Percentiles rank a stretch among this genome's conserved stretches.
Evolutionary conservation across 2,329 filamentous ascomycete genomes (phyloP).

Genomic region (Fusarium nygamai): DNA sequence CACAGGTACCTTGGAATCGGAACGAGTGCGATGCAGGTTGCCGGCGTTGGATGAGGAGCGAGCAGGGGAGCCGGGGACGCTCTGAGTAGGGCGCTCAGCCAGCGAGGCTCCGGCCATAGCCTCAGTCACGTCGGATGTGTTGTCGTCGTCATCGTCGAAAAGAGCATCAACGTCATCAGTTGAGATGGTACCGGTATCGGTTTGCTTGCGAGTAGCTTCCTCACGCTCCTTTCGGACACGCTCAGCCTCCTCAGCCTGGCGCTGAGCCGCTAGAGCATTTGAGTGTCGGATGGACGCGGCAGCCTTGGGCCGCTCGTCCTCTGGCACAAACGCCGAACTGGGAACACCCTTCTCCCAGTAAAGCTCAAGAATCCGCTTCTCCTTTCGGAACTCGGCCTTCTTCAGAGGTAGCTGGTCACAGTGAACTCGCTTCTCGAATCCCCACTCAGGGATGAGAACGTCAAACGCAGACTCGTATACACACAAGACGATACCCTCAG

Average conservation of each 20-base stretch:
- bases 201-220: slow-evolving; percentile 91
- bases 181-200: slow-evolving; percentile 92
- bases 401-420: slow-evolving; percentile 97
- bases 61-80: slow-evolving; percentile 90
- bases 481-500: slow-evolving; percentile 93
- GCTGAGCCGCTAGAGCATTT: slow-evolving; percentile 79
- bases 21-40: slow-evolving; percentile 85
- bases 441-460: slow-evolving; percentile 96
- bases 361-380: slow-evolving; percentile 90
- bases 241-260: slow-evolving; percentile 84
- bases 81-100: slow-evolving; percentile 89
- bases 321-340: slow-evolving; percentile 93
- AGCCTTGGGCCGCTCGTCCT: slow-evolving; percentile 93
- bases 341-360: slow-evolving; percentile 99
- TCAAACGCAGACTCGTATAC: slow-evolving; percentile 99
- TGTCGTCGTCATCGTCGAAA: slow-evolving; percentile 93
- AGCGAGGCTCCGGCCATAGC: slow-evolving; percentile 91
- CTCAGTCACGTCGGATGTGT: slow-evolving; percentile 88
- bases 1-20: slow-evolving; percentile 89
- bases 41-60: slow-evolving; percentile 75
- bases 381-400: slow-evolving; percentile 99
- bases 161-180: slow-evolving; percentile 94
- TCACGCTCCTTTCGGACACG: slow-evolving; percentile 86
- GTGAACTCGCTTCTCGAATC: slow-evolving; percentile 99
- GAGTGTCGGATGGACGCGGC: slow-evolving; percentile 77